A percentile compares a stretch with the other conserved stretches of the same genome.
Conservation (phyloP, 305 asterid species). For the Fraxinus dipetala region DNA sequence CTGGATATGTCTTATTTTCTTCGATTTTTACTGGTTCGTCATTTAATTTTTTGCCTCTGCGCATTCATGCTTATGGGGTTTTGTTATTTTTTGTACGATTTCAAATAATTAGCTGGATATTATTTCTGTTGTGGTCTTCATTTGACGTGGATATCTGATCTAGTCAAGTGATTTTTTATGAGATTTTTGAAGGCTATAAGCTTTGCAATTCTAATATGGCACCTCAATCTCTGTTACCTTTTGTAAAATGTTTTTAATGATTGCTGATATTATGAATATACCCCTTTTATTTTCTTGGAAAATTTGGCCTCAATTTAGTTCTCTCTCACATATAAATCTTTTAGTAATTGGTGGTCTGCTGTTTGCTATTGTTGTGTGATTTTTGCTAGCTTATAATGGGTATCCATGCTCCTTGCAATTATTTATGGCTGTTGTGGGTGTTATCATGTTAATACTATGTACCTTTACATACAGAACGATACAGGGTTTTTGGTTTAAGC, state of each 20-base stretch:
- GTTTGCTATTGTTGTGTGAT: background rate
- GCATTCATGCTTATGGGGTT: background rate
- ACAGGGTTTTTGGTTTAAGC: background rate
- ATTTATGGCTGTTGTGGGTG: background rate
- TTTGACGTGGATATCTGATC: background rate
- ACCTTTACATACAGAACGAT: background rate
- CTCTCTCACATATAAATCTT: background rate
- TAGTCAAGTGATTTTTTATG: background rate
- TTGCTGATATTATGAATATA: background rate
- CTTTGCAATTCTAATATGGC: background rate
- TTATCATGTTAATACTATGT: background rate
- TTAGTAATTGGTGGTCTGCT: background rate
- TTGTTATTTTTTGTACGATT: background rate
- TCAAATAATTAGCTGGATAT: background rate
- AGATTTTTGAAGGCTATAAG: background rate
- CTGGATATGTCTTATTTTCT: background rate
- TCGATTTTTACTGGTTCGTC: background rate
- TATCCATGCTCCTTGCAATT: background rate
- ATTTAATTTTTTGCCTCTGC: background rate
- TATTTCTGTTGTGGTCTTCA: background rate
- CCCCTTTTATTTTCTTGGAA: background rate
- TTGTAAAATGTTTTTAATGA: background rate
- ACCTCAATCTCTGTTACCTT: background rate
- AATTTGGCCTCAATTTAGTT: background rate
- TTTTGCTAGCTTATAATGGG: background rate